Base-by-base conservation (phyloP, 306 rosid genomes). In the Vigna nakashimae region DNA sequence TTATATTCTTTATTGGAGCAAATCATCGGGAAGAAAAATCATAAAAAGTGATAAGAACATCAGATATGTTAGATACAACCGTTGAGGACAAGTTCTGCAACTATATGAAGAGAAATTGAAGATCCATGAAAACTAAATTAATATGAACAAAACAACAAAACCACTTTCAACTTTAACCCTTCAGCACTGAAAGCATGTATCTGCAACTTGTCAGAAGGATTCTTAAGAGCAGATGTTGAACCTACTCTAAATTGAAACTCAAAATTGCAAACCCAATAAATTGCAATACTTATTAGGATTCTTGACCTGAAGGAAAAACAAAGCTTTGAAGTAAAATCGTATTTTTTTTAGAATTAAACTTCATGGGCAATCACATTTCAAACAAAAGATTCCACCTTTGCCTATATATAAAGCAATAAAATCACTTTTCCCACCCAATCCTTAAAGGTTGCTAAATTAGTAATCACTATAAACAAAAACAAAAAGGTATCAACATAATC, bases 101-200 rank as follows among this genome's bases (percentile, higher is more conserved):
- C 62, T 32, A 14, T 12, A 20, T 20, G 55, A 18, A 20, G 42
- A 53, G 24, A 55, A 56, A 22, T 10, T 6, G 36, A 49, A 11
- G 63, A 56, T 51, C 28, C 30, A 56, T 42, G 30, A 55, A 77
- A 77, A 53, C 20, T 8, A 26, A 26, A 53, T 62, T 3, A 45
- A 66, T 1, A 38, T 65, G 42, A 34, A 76, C 52, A 65, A 63
- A 58, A 22, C 67, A 59, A 22, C 52, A 36, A 63, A 48, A 75
- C 2, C n/a, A 46, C 17, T 43, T 43, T 7, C 4, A 26, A 0
- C 14, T 58, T 58, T 12, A 71, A 36, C 49, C 13, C 20, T 9
- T 53, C 14, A 71, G 5, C 32, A 22, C 68, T 16, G 12, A 59
- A 59, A 58, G 46, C 70, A 6, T n/a, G 59, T 15, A 14, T 66